These are phyloP conservation scores for Exserohilum rostratum DNA, from an alignment of 2,329 filamentous ascomycete species.

Conservation along the genomic window DNA sequence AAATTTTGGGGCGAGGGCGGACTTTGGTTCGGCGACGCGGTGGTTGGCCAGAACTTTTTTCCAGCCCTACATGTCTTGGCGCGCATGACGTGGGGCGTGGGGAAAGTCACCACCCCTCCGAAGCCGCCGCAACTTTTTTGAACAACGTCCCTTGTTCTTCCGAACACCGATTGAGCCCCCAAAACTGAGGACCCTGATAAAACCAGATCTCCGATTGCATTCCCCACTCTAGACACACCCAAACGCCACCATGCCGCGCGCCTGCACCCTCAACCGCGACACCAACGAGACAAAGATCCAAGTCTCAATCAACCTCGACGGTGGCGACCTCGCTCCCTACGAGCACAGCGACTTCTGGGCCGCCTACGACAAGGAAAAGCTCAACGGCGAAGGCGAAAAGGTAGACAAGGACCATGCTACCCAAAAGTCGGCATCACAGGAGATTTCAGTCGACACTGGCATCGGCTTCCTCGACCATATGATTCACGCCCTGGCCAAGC, in stretches of 20 bases:
- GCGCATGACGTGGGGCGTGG: constrained; percentile 31
- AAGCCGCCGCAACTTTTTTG: constrained; percentile 31
- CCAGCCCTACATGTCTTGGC: constrained; percentile 40
- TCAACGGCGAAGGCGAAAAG: constrained; percentile 41
- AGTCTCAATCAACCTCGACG: constrained; percentile 90
- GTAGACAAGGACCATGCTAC: constrained; percentile 72
- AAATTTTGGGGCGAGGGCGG: constrained; percentile 31
- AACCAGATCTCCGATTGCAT: neutral
- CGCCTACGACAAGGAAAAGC: constrained; percentile 53
- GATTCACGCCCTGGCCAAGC: constrained; percentile 95
- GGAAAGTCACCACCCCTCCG: constrained; percentile 17
- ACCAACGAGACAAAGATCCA: constrained; percentile 99
- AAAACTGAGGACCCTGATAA: neutral
- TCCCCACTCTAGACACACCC: neutral
- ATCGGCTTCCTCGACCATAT: constrained; percentile 99
- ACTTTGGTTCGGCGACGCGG: constrained; percentile 28
- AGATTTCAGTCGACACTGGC: constrained; percentile 86
- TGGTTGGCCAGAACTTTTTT: constrained; percentile 30
- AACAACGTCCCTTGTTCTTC: neutral
- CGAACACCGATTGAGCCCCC: neutral
- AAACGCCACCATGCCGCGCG: constrained; percentile 58
- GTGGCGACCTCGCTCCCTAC: constrained; percentile 70
- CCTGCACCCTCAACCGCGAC: constrained; percentile 79
- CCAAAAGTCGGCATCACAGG: constrained; percentile 82
- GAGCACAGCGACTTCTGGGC: constrained; percentile 43